Base-by-base conservation (phyloP, 495 filamentous ascomycete species). In the Neurospora sp. region DNA sequence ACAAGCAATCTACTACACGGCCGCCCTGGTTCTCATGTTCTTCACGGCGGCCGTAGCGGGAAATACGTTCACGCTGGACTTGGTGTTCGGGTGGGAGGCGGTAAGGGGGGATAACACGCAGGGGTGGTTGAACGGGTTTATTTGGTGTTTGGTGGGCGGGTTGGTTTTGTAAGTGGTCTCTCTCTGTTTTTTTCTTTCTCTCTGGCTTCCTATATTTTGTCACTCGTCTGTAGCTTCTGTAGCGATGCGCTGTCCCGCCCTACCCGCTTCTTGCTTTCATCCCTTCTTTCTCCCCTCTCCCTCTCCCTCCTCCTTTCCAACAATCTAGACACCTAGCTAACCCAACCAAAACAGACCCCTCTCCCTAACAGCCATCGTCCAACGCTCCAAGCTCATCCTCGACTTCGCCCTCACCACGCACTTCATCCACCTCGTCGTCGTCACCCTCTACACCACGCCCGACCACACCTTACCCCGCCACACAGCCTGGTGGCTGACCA, bases 351-450 rank as follows among this genome's bases (percentile, higher is more conserved):
- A 31, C 4, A 94, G 92, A 76, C 90, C 93, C 18, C 87, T 95
- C 39, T 90, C 92, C n/a, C 88, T 96, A 42, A 87, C 95, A 40
- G 81, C 94, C 70, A 85, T 97, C 73, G 89, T 97, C 75, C 91
- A 91, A 39, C 93, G 95, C 72, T 94, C 91, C 37, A 98, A 98
- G 79, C 90, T 97, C 42, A 91, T 98, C 40, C 92, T 92, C 74
- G 96, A 99, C 80, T 99, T 99, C 81, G 91, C 93, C 8, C 86
- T 98, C 31, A 97, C 96, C 1, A 87, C 96, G 35, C 94, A 97
- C 84, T 89, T 92, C 82, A 84, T 98, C 39, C 93, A 98, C 76
- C 87, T 97, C n/a, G 74, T 97, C 72, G 81, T 92, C 75, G 91
- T 91, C 3, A 89, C 87, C 10, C 77, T 96, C 3, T 97, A 97